phyloP scores from a whole-genome alignment of 2,329 filamentous ascomycete genomes.

The Fusarium chuoi region DNA sequence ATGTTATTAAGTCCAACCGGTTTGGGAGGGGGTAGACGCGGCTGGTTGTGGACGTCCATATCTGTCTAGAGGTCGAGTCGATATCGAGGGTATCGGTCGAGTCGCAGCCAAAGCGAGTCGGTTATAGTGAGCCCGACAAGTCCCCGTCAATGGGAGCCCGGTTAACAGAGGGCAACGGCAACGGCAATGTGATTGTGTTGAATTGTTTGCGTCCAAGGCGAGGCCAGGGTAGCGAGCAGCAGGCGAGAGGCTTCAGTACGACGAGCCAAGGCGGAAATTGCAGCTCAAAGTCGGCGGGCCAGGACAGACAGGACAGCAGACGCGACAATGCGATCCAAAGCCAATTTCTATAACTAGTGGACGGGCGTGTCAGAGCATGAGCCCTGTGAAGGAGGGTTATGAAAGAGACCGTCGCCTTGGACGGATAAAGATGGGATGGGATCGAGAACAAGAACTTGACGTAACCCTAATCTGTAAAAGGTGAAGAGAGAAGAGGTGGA shows the following conservation, averaged over 20 bases:
- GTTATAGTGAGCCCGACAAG: conserved; percentile 10
- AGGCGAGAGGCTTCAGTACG: conserved; percentile 16
- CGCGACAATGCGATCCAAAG: conserved; percentile 17
- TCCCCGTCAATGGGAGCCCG: conserved; percentile 12
- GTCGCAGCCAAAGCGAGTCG: conserved; percentile 7
- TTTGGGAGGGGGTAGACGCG: conserved; percentile 46
- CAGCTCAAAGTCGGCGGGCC: background rate
- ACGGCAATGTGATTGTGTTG: background rate
- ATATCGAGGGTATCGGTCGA: conserved; percentile 24
- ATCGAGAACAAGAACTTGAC: conserved; percentile 6
- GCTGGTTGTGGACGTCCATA: conserved; percentile 45
- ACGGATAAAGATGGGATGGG: background rate
- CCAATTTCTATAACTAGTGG: background rate
- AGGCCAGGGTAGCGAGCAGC: conserved; percentile 5
- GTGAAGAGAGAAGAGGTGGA: conserved; percentile 15
- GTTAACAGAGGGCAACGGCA: background rate
- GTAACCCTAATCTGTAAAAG: conserved; percentile 9
- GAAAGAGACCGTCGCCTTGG: background rate
- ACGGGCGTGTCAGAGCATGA: conserved; percentile 34
- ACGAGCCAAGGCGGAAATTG: conserved; percentile 7
- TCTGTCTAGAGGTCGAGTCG: conserved; percentile 17
- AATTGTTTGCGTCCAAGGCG: conserved; percentile 11
- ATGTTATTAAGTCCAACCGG: conserved; percentile 53
- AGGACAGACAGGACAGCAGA: background rate
- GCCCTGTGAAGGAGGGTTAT: conserved; percentile 11